phyloP scores from a whole-genome alignment of 495 filamentous ascomycete genomes.

The Daldinia childiae region DNA sequence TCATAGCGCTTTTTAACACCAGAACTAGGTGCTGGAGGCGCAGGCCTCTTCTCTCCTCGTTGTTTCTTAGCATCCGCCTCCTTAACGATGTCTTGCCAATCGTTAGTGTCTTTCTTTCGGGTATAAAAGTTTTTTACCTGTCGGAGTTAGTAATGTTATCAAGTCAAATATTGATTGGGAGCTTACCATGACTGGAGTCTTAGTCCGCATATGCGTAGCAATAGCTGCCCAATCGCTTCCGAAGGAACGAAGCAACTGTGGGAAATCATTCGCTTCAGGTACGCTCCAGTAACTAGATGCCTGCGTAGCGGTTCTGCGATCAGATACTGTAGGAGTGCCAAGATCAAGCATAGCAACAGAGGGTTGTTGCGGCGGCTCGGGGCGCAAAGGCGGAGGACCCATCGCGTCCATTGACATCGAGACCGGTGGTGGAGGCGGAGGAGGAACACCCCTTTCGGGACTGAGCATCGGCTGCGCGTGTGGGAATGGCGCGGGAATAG shows the following conservation, averaged over 20 bases:
- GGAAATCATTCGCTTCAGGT: slow-evolving; percentile 86
- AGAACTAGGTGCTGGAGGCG: slow-evolving; percentile 70
- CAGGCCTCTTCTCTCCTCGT: slow-evolving; percentile 75
- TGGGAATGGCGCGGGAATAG: slow-evolving; percentile 53
- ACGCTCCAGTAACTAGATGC: slow-evolving; percentile 99
- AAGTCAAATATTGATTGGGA: slow-evolving; percentile 2
- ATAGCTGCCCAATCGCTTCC: slow-evolving; percentile 90
- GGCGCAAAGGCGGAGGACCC: slow-evolving; percentile 59
- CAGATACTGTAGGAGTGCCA: slow-evolving; percentile 48
- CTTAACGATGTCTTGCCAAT: slow-evolving; percentile 73
- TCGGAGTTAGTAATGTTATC: slow-evolving; percentile 40
- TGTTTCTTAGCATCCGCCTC: slow-evolving; percentile 75
- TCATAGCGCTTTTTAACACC: slow-evolving; percentile 59
- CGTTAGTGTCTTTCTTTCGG: slow-evolving; percentile 77
- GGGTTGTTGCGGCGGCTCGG: slow-evolving; percentile 56
- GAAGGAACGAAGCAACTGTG: slow-evolving; percentile 77
- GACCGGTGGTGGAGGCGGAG: slow-evolving; percentile 43
- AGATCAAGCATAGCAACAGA: slow-evolving; percentile 55
- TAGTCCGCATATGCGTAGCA: slow-evolving; percentile 86
- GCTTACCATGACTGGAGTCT: slow-evolving; percentile 91
- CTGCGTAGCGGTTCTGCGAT: slow-evolving; percentile 60
- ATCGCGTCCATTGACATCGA: slow-evolving; percentile 57
- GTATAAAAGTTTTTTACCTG: slow-evolving; percentile 95
- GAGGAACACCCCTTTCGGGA: slow-evolving; percentile 48
- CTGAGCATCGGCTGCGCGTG: slow-evolving; percentile 48